Conservation (phyloP, 805 yeast genomes). For the Candida hispaniensis region DNA sequence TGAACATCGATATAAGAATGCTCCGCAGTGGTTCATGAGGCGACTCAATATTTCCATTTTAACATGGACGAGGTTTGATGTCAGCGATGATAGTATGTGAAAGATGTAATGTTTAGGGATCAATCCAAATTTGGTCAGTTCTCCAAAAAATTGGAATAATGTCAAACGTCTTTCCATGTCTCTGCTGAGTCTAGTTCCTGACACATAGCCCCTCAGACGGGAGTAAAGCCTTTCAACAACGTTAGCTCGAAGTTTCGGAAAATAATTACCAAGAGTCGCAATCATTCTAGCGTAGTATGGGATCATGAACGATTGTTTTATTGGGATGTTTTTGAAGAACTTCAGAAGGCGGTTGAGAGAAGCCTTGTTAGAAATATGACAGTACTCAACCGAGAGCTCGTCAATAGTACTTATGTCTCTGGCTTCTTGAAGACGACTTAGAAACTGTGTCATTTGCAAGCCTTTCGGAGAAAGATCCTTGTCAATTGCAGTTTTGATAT, state of each 20-base stretch:
- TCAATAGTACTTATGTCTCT: slow-evolving; percentile 26
- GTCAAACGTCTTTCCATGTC: slow-evolving; percentile 13
- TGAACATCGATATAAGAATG: slow-evolving; percentile 45
- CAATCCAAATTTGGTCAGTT: slow-evolving; percentile 64
- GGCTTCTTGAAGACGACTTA: slow-evolving; percentile 17
- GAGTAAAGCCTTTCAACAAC: slow-evolving; percentile 13
- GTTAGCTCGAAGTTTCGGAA: slow-evolving; percentile 27
- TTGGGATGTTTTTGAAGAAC: slow-evolving; percentile 41
- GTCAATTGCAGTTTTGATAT: slow-evolving; percentile 32
- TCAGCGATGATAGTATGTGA: slow-evolving; percentile 57
- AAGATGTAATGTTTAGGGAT: slow-evolving; percentile 62
- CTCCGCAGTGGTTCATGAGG: slow-evolving; percentile 67
- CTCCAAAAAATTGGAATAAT: slow-evolving; percentile 50
- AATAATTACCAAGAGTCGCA: slow-evolving; percentile 42
- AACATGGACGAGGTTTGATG: slow-evolving; percentile 40
- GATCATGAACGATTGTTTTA: slow-evolving; percentile 28
- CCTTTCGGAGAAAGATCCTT: slow-evolving; percentile 15
- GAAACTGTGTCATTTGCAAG: slow-evolving; percentile 16
- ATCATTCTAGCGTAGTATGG: slow-evolving; percentile 55
- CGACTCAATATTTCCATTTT: slow-evolving; percentile 60
- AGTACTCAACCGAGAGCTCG: slow-evolving; percentile 27
- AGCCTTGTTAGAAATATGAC: slow-evolving; percentile 55
- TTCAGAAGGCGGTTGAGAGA: slow-evolving; percentile 50
- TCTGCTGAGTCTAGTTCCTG: slow-evolving; percentile 11
- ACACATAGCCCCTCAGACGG: slow-evolving; percentile 4